phyloP scores from a whole-genome alignment of 805 yeast genomes.

The Pichia paraexigua region DNA sequence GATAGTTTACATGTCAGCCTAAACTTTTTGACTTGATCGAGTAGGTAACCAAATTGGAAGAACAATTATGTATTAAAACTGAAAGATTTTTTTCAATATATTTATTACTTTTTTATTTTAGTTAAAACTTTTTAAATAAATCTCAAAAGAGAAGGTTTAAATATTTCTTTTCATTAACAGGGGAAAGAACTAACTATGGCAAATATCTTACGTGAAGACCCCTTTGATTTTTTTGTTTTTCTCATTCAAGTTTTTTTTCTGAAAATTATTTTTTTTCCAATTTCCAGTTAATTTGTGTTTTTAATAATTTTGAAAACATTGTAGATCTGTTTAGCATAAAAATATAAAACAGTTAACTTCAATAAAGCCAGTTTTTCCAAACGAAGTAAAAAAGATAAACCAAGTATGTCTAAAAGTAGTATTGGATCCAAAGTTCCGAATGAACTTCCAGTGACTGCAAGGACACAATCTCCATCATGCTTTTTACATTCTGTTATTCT shows the following conservation, averaged over 20 bases:
- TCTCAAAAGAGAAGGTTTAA: too few species aligned
- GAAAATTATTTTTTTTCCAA: background rate
- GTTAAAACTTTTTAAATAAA: too few species aligned
- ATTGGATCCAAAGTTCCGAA: constrained; percentile 12
- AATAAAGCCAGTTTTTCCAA: background rate
- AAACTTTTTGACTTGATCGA: too few species aligned
- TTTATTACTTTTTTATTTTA: too few species aligned
- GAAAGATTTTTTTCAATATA: too few species aligned
- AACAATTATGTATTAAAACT: too few species aligned
- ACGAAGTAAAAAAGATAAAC: background rate
- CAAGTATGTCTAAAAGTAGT: background rate
- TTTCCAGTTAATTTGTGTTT: background rate
- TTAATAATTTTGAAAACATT: background rate
- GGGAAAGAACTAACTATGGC: too few species aligned
- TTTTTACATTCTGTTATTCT: constrained; percentile 48
- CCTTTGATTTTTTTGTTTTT: background rate
- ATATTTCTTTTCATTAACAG: too few species aligned
- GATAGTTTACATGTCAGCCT: background rate
- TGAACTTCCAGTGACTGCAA: constrained; percentile 28
- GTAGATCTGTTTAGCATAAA: background rate
- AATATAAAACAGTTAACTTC: background rate
- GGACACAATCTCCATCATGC: constrained; percentile 56
- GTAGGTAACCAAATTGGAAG: background rate
- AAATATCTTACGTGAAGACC: too few species aligned
- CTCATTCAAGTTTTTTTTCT: background rate